These are phyloP conservation scores for Sclerotinia minor DNA, from an alignment of 2,329 filamentous ascomycete species.

Conservation along the genomic window DNA sequence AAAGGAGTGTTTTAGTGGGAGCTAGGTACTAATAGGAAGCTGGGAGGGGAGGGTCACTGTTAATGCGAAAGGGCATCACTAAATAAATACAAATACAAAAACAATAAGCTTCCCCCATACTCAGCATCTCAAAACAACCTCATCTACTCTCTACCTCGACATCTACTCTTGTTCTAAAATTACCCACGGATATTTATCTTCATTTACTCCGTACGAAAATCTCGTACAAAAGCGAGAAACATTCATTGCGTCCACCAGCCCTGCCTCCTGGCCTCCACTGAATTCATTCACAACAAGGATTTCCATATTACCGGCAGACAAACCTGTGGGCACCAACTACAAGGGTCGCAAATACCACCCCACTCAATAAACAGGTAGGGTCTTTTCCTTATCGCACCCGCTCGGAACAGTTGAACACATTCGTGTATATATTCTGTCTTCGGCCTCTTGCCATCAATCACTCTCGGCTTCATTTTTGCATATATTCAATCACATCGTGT, in stretches of 20 bases:
- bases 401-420: background rate
- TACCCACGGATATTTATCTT: background rate
- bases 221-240: background rate
- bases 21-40: background rate
- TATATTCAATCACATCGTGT: background rate
- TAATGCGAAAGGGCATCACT: background rate
- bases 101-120: background rate
- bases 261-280: background rate
- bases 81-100: background rate
- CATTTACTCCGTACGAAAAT: background rate
- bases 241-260: background rate
- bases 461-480: background rate
- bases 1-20: background rate
- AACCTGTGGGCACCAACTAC: conserved; percentile 4
- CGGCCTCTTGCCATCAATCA: background rate
- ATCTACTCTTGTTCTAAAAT: background rate
- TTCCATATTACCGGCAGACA: conserved; percentile 8
- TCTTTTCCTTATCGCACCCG: background rate
- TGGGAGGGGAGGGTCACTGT: background rate
- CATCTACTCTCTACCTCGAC: background rate
- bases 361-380: conserved; percentile 7
- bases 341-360: conserved; percentile 6
- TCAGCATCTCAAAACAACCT: background rate
- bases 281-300: conserved; percentile 7
- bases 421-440: background rate